A percentile compares a stretch with the other conserved stretches of the same genome.
These are phyloP conservation scores for Rehmannia glutinosa DNA, from an alignment of 257 asterid species.

Conservation along the genomic window DNA sequence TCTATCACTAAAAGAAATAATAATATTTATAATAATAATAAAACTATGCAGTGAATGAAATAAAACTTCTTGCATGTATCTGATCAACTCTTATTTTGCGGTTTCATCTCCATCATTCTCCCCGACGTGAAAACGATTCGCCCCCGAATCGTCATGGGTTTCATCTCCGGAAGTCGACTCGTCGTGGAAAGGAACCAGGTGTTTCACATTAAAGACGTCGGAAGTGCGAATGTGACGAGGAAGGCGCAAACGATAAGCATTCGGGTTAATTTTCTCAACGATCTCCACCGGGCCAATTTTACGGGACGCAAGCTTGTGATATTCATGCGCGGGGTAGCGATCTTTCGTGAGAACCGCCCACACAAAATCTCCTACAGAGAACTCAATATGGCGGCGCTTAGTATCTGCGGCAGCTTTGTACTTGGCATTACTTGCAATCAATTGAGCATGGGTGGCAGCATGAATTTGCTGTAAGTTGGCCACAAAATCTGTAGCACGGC, in stretches of 20 bases:
- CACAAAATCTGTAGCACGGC: too few relatives aligned
- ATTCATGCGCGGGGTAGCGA: not conserved
- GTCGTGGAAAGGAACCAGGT: not conserved
- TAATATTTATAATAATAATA: too few relatives aligned
- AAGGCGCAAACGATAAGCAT: not conserved
- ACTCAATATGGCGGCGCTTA: not conserved
- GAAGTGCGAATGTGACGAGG: not conserved
- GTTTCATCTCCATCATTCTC: too few relatives aligned
- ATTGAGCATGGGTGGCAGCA: not conserved
- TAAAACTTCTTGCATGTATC: too few relatives aligned
- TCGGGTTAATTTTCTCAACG: not conserved
- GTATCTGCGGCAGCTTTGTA: not conserved
- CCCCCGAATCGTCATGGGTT: too few relatives aligned
- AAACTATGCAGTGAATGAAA: too few relatives aligned
- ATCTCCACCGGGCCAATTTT: not conserved
- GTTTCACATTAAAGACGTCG: not conserved
- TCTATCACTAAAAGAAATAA: too few relatives aligned
- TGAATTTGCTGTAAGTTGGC: not conserved
- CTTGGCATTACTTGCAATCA: not conserved
- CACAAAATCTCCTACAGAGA: not conserved
- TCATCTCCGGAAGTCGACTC: too few relatives aligned
- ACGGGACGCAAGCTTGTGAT: not conserved
- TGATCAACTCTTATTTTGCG: too few relatives aligned
- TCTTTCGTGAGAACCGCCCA: not conserved
- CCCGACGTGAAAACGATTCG: too few relatives aligned